Conservation (phyloP, 208 protist species). For the Kentomonas sorsogonicus region DNA sequence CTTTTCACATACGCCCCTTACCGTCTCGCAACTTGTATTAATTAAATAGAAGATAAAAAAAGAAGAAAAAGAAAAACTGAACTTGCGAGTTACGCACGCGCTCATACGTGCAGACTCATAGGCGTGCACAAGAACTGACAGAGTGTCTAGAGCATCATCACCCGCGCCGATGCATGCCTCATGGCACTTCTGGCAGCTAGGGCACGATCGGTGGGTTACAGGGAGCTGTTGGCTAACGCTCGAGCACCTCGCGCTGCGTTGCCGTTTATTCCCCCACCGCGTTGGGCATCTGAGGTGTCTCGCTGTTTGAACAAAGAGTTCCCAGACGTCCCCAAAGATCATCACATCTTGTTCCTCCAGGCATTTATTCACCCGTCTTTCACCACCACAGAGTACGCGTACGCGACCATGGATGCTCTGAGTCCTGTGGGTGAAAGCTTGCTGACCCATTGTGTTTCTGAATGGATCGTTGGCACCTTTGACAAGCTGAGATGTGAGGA, state of each 20-base stretch:
- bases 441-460: constrained; percentile 27
- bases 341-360: constrained; percentile 58
- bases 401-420: constrained; percentile 61
- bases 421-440: constrained; percentile 52
- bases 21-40: background rate
- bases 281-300: constrained; percentile 75
- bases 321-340: constrained; percentile 39
- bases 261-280: constrained; percentile 75
- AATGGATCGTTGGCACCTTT: constrained; percentile 59
- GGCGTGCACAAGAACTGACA: constrained; percentile 2
- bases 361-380: constrained; percentile 86
- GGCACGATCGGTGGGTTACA: no score
- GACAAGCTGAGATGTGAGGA: constrained; percentile 51
- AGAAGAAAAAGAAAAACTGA: background rate
- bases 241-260: constrained; percentile 32
- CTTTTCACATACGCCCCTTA: no score
- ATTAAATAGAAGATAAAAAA: background rate
- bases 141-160: no score
- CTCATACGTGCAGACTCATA: no score
- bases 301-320: constrained; percentile 56
- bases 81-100: constrained; percentile 17
- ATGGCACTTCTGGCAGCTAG: no score
- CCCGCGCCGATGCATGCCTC: no score
- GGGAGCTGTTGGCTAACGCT: constrained; percentile 28
- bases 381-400: constrained; percentile 39